Evolutionary conservation across 1,284 basidiomycete genomes (phyloP).

Genomic region (Stereum hirsutum): DNA sequence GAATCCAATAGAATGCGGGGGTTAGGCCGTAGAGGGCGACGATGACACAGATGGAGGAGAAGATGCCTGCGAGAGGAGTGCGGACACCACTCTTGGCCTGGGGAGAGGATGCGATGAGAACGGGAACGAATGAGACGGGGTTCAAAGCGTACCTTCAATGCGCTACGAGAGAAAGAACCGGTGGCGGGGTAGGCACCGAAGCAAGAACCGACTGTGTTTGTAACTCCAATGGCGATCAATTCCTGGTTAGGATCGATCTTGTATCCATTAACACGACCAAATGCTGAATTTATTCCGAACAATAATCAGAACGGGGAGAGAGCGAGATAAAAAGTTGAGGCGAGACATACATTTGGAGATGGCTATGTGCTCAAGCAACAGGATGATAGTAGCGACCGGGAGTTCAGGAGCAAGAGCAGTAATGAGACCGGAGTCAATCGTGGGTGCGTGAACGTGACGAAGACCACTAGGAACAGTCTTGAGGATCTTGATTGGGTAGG

Average conservation of each 20-base stretch:
- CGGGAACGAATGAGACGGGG: too few species aligned
- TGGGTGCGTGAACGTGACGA: slow-evolving; percentile 67
- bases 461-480: slow-evolving; percentile 79
- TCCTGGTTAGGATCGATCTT: slow-evolving; percentile 98
- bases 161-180: slow-evolving; percentile 96
- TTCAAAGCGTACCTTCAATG: too few species aligned
- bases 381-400: slow-evolving; percentile 90
- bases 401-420: slow-evolving; percentile 68
- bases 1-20: slow-evolving; percentile 85
- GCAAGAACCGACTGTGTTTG: slow-evolving; percentile 78
- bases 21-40: slow-evolving; percentile 93
- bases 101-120: too few species aligned
- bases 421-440: slow-evolving; percentile 59
- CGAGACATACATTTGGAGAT: slow-evolving; percentile 74
- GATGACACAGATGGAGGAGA: slow-evolving; percentile 84
- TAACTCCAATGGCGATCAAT: slow-evolving; percentile 95
- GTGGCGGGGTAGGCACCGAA: slow-evolving; percentile 96
- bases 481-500: slow-evolving; percentile 84
- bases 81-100: slow-evolving; percentile 95
- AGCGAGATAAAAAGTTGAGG: not conserved
- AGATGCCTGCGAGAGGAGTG: slow-evolving; percentile 85
- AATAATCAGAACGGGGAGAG: too few species aligned
- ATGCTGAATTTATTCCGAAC: slow-evolving; percentile 49
- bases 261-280: slow-evolving; percentile 94
- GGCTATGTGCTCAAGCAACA: slow-evolving; percentile 94